Evolutionary conservation across 2,329 filamentous ascomycete genomes (phyloP).

Genomic region (Lecanosticta acicola): DNA sequence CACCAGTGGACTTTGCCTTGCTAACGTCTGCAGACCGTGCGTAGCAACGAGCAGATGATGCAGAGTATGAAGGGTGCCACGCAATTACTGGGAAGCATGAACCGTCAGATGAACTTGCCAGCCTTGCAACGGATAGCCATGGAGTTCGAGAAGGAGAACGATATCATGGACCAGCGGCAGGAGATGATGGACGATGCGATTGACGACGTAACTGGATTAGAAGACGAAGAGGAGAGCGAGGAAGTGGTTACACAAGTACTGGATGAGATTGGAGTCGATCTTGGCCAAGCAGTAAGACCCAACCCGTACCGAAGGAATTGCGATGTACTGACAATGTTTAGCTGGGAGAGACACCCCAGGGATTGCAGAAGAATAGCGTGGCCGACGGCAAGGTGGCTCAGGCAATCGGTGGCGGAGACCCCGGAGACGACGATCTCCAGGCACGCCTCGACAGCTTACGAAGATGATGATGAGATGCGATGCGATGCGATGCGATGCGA

Average conservation of each 20-base stretch:
- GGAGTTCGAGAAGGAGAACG: slow-evolving; percentile 98
- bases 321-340: slow-evolving; percentile 37
- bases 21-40: slow-evolving; percentile 63
- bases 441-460: slow-evolving; percentile 80
- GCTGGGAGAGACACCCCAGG: slow-evolving; percentile 87
- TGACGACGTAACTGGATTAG: slow-evolving; percentile 88
- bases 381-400: slow-evolving; percentile 77
- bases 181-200: slow-evolving; percentile 99
- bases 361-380: slow-evolving; percentile 67
- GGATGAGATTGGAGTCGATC: slow-evolving; percentile 92
- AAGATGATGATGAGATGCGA: slow-evolving; percentile 32
- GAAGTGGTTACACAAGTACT: slow-evolving; percentile 95
- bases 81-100: slow-evolving; percentile 90
- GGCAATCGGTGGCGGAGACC: slow-evolving; percentile 66
- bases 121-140: slow-evolving; percentile 93
- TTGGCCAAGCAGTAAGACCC: slow-evolving; percentile 73
- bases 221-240: slow-evolving; percentile 90
- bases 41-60: slow-evolving; percentile 99
- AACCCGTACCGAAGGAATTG: background rate
- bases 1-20: background rate
- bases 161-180: slow-evolving; percentile 97
- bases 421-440: slow-evolving; percentile 81
- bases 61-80: slow-evolving; percentile 99
- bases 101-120: slow-evolving; percentile 93
- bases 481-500: too few species aligned